A percentile compares a stretch with the other conserved stretches of the same genome.
Conservation (phyloP, 345 rosid species). For the Odontarrhena argentea region DNA sequence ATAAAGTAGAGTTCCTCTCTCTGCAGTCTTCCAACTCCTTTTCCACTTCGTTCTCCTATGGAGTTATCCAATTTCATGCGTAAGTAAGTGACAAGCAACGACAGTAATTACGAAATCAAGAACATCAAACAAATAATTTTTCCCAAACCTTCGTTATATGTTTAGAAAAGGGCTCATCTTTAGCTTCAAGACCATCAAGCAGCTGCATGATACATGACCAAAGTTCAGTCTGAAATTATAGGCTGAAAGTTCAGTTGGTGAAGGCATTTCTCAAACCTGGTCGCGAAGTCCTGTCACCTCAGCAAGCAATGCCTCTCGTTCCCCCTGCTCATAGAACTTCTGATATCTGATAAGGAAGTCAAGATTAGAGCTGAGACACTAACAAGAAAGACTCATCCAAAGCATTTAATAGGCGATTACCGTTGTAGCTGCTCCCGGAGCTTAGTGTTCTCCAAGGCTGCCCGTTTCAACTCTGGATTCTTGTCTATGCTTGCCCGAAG, state of each 20-base stretch:
- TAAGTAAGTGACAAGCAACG: constrained; percentile 37
- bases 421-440: constrained; percentile 66
- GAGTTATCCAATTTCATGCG: constrained; percentile 16
- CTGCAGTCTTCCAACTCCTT: constrained; percentile 71
- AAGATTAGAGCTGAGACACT: constrained; percentile 22
- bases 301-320: constrained; percentile 61
- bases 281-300: constrained; percentile 73
- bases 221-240: constrained; percentile 6
- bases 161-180: constrained; percentile 38
- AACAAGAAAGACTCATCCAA: constrained; percentile 14
- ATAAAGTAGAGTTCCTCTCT: constrained; percentile 61
- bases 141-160: constrained; percentile 48
- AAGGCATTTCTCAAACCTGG: constrained; percentile 58
- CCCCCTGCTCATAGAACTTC: constrained; percentile 65
- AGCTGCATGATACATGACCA: constrained; percentile 48
- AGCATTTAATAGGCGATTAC: constrained; percentile 47
- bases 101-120: constrained; percentile 25
- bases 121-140: constrained; percentile 15
- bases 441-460: constrained; percentile 64
- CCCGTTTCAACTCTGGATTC: constrained; percentile 63
- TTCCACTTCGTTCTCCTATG: constrained; percentile 55
- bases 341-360: constrained; percentile 59
- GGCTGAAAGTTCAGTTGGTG: constrained; percentile 21
- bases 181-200: constrained; percentile 52
- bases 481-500: constrained; percentile 58